phyloP scores from a whole-genome alignment of 2,329 filamentous ascomycete genomes.

The Exophiala dermatitidis region DNA sequence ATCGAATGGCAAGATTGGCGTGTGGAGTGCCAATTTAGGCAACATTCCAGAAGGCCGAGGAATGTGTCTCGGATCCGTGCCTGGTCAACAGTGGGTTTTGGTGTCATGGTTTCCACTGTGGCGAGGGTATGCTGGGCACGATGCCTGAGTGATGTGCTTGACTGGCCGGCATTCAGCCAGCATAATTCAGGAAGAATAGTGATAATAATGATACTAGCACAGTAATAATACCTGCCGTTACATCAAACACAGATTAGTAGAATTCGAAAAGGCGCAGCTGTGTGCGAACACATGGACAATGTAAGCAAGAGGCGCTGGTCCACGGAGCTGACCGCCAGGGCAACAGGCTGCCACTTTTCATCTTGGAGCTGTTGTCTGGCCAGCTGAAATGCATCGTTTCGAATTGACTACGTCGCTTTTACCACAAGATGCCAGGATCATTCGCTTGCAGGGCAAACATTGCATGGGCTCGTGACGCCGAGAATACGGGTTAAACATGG shows the following conservation, averaged over 20 bases:
- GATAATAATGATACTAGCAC: no score
- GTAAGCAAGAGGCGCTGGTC: background rate
- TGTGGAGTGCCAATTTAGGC: constrained; percentile 12
- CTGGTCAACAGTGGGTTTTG: background rate
- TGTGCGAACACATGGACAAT: no score
- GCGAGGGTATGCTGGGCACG: background rate
- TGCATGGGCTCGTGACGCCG: no score
- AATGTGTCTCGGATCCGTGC: background rate
- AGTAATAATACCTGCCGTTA: no score
- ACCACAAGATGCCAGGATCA: no score
- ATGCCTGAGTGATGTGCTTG: no score
- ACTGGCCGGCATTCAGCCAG: no score
- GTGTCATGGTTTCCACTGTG: background rate
- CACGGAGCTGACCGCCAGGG: background rate
- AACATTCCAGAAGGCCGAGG: constrained; percentile 13
- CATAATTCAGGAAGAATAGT: no score
- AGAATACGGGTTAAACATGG: background rate
- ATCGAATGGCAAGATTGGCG: background rate
- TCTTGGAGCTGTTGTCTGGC: background rate
- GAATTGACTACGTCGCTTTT: no score
- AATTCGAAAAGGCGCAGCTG: no score
- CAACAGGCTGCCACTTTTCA: background rate
- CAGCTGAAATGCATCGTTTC: background rate
- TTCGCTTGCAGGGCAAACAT: no score
- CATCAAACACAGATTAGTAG: no score